A percentile compares a stretch with the other conserved stretches of the same genome.
Evolutionary conservation across 2,329 filamentous ascomycete species (phyloP).

Genomic region (Pseudogymnoascus sp.): DNA sequence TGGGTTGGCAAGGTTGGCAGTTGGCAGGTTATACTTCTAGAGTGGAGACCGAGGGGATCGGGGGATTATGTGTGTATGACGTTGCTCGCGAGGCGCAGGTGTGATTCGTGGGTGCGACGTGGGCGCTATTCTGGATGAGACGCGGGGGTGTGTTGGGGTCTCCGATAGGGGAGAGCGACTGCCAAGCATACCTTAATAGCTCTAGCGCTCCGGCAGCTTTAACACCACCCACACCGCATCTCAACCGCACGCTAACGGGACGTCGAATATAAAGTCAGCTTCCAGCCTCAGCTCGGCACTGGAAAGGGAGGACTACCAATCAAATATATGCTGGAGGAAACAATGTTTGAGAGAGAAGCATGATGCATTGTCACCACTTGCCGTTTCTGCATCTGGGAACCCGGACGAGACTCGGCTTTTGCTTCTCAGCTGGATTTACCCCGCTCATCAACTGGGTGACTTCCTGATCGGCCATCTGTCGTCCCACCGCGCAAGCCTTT

Average conservation of each 20-base stretch:
- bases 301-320: background rate
- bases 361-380: background rate
- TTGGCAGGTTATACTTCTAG: background rate
- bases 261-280: background rate
- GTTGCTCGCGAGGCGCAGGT: background rate
- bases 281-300: background rate
- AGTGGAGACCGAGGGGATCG: background rate
- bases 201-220: background rate
- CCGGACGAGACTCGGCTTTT: background rate
- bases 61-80: background rate
- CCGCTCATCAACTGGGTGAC: background rate
- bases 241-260: background rate
- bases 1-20: background rate
- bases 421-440: background rate
- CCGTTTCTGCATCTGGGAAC: background rate
- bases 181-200: background rate
- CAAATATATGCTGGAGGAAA: background rate
- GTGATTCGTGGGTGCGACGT: background rate
- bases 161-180: background rate
- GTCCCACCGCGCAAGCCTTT: background rate
- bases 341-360: background rate
- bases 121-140: background rate
- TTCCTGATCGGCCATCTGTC: background rate
- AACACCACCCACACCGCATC: background rate
- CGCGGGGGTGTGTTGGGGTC: background rate